Base-by-base conservation (phyloP, 2,329 filamentous ascomycete genomes). In the Trichophyton mentagrophytes region DNA sequence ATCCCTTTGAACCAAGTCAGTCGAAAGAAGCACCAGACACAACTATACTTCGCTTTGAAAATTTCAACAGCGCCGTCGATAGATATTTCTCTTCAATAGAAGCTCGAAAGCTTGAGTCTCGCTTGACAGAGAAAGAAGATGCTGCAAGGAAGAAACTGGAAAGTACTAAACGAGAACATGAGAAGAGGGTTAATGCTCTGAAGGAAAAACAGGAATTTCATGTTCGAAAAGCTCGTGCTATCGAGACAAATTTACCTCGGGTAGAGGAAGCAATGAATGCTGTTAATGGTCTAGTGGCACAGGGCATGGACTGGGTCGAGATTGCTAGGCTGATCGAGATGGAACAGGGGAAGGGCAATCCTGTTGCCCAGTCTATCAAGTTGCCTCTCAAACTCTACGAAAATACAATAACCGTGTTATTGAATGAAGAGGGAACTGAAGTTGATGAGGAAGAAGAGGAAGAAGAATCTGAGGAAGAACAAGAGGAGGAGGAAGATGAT, bases 41-140 rank as follows among this genome's bases (percentile, higher is more conserved):
- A 25, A 81, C 83, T 2, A 83, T 95, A 15, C 69, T 97, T 11
- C 83, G 89, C 60, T 90, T 91, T 65, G 82, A 89, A 5, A 87
- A 85, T 8, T 97, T 95, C 78, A 96, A 96, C 72, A 88, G 87
- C 69, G 93, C 90, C 0, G 90, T 96, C 0, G 93, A 99, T 70
- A 89, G 96, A 66, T 99, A 96, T 76, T 97, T 95, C 72, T 97
- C 93, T 0, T 97, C 92, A 0, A 83, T 97, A 27, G 93, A 99
- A 74, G 90, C 91, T 0, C 92, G 96, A 71, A 95, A 89, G 70
- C 79, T 97, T 0, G 88, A 95, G 71, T 95, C 89, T 1, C 82
- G 85, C 59, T 76, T 97, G 3, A 84, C 84, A 3, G 92, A 97
- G 71, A 84, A 87, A 57, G 90, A 99, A 72, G 84, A 87, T 20